Evolutionary conservation across 2,329 filamentous ascomycete genomes (phyloP).

Genomic region (Septoria linicola): DNA sequence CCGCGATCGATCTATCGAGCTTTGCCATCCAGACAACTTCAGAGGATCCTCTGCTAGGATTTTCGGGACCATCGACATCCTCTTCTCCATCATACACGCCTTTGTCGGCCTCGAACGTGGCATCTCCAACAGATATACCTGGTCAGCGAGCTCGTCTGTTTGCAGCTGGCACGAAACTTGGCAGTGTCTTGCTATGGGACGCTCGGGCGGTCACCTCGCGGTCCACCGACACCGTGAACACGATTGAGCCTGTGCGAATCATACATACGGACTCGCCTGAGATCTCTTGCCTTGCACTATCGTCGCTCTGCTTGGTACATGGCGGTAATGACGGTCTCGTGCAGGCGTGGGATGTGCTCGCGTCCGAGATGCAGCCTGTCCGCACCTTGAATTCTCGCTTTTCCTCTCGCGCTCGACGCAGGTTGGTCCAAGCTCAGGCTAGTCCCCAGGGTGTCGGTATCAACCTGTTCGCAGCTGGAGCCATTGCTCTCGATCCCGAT

Average conservation of each 20-base stretch:
- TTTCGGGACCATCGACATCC: constrained; percentile 54
- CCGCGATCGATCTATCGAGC: constrained; percentile 70
- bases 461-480: constrained; percentile 77
- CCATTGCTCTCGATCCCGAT: constrained; percentile 83
- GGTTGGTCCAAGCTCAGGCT: constrained; percentile 66
- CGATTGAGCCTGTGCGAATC: constrained; percentile 68
- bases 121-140: constrained; percentile 64
- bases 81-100: constrained; percentile 57
- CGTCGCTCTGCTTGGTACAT: constrained; percentile 84
- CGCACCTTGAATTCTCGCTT: constrained; percentile 85
- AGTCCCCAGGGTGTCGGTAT: constrained; percentile 67
- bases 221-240: constrained; percentile 56
- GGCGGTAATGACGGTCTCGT: constrained; percentile 93
- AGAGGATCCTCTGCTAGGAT: constrained; percentile 73
- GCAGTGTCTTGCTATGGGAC: constrained; percentile 81
- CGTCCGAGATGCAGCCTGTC: constrained; percentile 73
- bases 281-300: constrained; percentile 77
- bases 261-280: constrained; percentile 90
- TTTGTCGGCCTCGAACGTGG: constrained; percentile 47
- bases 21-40: constrained; percentile 68
- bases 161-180: constrained; percentile 75
- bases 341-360: constrained; percentile 94
- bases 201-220: constrained; percentile 64
- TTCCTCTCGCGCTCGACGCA: constrained; percentile 76
- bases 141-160: constrained; percentile 80